These are phyloP conservation scores for Colletotrichum eremochloae DNA, from an alignment of 2,329 filamentous ascomycete species.

Conservation along the genomic window DNA sequence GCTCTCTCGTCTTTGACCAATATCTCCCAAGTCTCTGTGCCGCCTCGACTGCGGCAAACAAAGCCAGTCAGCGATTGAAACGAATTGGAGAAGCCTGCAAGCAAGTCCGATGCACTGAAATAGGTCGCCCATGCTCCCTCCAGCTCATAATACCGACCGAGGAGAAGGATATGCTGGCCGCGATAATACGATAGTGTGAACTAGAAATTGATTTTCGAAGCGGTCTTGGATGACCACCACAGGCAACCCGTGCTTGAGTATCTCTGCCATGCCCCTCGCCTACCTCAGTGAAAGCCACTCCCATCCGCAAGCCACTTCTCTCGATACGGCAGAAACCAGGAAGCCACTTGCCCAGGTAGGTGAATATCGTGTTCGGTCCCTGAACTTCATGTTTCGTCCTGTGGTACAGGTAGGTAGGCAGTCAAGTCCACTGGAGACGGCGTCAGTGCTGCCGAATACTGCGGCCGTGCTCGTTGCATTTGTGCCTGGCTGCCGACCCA, in stretches of 20 bases:
- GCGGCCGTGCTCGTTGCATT: slow-evolving; percentile 27
- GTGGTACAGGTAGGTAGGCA: neutral
- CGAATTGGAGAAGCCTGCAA: neutral
- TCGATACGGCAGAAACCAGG: neutral
- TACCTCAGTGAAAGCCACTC: neutral
- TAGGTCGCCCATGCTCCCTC: neutral
- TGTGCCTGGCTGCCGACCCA: slow-evolving; percentile 16
- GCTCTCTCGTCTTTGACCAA: neutral
- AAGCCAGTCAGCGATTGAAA: neutral
- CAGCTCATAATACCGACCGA: neutral
- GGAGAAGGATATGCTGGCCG: neutral
- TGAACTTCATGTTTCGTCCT: neutral
- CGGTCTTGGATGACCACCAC: neutral
- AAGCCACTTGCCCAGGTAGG: neutral
- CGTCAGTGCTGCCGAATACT: slow-evolving; percentile 37
- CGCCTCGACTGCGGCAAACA: neutral
- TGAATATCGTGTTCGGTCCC: neutral
- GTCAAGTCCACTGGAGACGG: slow-evolving; percentile 3
- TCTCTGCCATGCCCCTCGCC: slow-evolving; percentile 5
- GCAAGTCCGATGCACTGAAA: neutral
- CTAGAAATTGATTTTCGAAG: slow-evolving; percentile 1
- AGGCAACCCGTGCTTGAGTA: neutral
- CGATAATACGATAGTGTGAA: neutral
- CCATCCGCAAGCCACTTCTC: neutral
- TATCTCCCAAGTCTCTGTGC: neutral